Conservation (phyloP, 2,329 filamentous ascomycete species). For the Diaporthe citrichinensis region DNA sequence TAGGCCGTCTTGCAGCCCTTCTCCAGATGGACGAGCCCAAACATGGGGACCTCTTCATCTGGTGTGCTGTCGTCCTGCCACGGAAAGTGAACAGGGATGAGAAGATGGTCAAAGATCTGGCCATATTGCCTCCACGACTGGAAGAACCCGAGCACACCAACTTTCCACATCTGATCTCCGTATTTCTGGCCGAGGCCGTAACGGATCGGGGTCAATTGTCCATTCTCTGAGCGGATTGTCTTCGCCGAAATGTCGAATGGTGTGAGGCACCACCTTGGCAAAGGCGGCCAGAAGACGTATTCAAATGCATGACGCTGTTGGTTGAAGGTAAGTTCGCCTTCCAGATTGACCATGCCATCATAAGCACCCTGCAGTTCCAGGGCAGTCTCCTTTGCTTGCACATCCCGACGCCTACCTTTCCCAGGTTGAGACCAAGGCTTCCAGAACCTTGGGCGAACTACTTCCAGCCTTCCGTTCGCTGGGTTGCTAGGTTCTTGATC, state of each 20-base stretch:
- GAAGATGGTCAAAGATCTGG: conserved; percentile 18
- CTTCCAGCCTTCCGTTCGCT: background rate
- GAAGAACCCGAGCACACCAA: conserved; percentile 14
- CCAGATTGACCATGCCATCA: background rate
- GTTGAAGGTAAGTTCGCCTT: conserved; percentile 20
- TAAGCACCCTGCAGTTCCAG: background rate
- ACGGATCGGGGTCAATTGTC: background rate
- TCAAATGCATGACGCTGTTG: background rate
- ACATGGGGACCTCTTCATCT: conserved; percentile 20
- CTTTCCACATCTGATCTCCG: conserved; percentile 16
- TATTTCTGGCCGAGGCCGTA: background rate
- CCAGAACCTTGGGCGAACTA: conserved; percentile 31
- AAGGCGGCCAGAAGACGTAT: conserved; percentile 21
- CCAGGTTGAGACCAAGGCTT: conserved; percentile 8
- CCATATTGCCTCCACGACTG: background rate
- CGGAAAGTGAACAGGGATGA: conserved; percentile 8
- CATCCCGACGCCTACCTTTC: background rate
- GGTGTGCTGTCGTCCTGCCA: conserved; percentile 24
- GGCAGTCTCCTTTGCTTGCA: background rate
- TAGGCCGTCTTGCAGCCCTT: conserved; percentile 9
- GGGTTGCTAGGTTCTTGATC: background rate
- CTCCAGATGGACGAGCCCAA: background rate
- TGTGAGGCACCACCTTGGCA: conserved; percentile 13
- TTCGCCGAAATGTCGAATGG: conserved; percentile 10
- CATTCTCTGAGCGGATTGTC: background rate